Percentiles rank a stretch among this genome's conserved stretches.
Evolutionary conservation across 768 basidiomycete species (phyloP).

Genomic region (Rhizopogon roseolus): DNA sequence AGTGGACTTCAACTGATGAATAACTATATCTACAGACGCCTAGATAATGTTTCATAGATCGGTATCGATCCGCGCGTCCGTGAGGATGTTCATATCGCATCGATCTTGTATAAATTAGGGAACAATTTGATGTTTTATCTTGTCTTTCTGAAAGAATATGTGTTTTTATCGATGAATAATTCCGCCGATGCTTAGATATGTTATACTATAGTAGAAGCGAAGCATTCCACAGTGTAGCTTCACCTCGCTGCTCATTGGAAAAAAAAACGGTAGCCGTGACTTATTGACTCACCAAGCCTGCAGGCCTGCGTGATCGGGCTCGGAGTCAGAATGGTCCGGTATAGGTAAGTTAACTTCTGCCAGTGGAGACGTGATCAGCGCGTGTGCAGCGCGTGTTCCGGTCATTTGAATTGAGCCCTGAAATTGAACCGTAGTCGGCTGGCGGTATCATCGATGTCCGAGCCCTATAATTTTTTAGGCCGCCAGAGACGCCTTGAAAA

Average conservation of each 20-base stretch:
- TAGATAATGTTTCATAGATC: conserved; percentile 7
- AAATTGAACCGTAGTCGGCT: background rate
- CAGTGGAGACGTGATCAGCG: background rate
- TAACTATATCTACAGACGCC: conserved; percentile 21
- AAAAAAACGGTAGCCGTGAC: background rate
- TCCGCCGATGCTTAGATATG: background rate
- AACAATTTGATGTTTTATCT: background rate
- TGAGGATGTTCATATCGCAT: conserved; percentile 3
- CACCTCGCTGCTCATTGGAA: background rate
- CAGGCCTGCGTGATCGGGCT: background rate
- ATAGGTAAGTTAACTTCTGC: background rate
- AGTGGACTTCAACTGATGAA: conserved; percentile 10
- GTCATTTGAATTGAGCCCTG: conserved; percentile 3
- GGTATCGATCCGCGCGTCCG: conserved; percentile 3
- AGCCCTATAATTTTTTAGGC: background rate
- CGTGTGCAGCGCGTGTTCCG: conserved; percentile 1
- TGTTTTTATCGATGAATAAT: background rate
- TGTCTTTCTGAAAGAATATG: background rate
- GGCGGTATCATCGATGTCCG: background rate
- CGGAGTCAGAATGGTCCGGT: background rate
- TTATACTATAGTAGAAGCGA: background rate
- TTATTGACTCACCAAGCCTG: background rate
- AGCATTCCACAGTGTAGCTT: background rate
- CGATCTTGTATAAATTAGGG: conserved; percentile 3
- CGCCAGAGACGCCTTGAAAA: background rate